Evolutionary conservation across 1,139 yeast species (phyloP).

Genomic region (Eremothecium cymbalariae): DNA sequence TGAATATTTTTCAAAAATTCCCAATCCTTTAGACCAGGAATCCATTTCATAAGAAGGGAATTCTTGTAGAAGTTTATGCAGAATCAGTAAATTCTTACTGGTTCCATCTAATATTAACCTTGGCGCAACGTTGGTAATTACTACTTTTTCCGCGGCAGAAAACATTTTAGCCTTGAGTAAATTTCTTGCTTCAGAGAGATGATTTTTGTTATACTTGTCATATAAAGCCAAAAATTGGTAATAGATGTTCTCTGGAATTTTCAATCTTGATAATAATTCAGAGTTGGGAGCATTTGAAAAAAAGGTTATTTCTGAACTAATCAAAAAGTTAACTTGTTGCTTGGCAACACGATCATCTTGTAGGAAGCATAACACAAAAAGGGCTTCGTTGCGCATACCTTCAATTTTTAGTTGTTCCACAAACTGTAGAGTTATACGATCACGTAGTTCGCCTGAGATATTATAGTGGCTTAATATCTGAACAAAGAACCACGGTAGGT

Average conservation of each 20-base stretch:
- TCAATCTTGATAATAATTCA: conserved; percentile 34
- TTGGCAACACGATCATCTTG: conserved; percentile 38
- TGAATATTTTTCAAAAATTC: conserved; percentile 44
- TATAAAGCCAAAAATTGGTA: conserved; percentile 47
- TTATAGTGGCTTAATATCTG: conserved; percentile 35
- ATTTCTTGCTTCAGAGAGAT: conserved; percentile 52
- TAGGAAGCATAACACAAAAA: conserved; percentile 53
- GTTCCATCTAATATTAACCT: conserved; percentile 38
- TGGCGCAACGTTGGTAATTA: conserved; percentile 62
- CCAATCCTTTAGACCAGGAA: conserved; percentile 55
- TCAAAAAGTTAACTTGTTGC: conserved; percentile 37
- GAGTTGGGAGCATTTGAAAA: conserved; percentile 31
- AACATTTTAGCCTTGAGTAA: conserved; percentile 55
- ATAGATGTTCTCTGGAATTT: conserved; percentile 42
- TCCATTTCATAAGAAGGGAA: conserved; percentile 45
- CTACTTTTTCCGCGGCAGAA: conserved; percentile 55
- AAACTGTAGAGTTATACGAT: conserved; percentile 42
- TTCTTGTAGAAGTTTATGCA: conserved; percentile 38
- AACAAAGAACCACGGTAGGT: conserved; percentile 50
- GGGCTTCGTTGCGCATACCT: conserved; percentile 51
- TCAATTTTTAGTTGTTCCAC: conserved; percentile 45
- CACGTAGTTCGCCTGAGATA: conserved; percentile 32
- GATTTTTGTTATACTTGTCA: conserved; percentile 34
- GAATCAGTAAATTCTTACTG: conserved; percentile 33
- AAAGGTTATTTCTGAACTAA: conserved; percentile 41